Percentiles rank a stretch among this genome's conserved stretches.
Conservation (phyloP, 805 yeast species). For the Suhomyces tanzawaensis region DNA sequence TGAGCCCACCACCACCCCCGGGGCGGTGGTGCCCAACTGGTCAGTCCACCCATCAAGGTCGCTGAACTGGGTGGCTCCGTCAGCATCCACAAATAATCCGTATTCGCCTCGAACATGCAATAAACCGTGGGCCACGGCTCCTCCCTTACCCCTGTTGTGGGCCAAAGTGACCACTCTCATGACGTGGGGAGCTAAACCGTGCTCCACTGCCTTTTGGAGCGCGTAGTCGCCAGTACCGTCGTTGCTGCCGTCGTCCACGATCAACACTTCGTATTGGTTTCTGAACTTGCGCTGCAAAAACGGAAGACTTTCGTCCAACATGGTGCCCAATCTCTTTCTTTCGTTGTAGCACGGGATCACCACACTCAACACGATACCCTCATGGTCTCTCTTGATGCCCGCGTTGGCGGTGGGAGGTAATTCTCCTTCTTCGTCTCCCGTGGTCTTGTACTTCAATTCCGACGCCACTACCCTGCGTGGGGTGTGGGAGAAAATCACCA, state of each 20-base stretch:
- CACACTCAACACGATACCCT: slow-evolving; percentile 59
- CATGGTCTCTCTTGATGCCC: slow-evolving; percentile 16
- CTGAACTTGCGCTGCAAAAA: slow-evolving; percentile 42
- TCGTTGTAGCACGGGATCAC: slow-evolving; percentile 96
- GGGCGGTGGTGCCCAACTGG: slow-evolving; percentile 33
- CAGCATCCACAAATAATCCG: slow-evolving; percentile 93
- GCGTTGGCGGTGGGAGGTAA: slow-evolving; percentile 30
- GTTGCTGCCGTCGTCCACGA: slow-evolving; percentile 89
- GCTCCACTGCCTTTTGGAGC: slow-evolving; percentile 52
- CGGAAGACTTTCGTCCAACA: slow-evolving; percentile 68
- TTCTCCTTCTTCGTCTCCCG: slow-evolving; percentile 35
- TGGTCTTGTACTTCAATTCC: slow-evolving; percentile 55
- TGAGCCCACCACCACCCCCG: slow-evolving; percentile 83
- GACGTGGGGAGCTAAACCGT: slow-evolving; percentile 51
- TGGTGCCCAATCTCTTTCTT: slow-evolving; percentile 60
- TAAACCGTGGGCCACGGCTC: slow-evolving; percentile 94
- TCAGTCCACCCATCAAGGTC: slow-evolving; percentile 58
- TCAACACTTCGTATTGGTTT: slow-evolving; percentile 64
- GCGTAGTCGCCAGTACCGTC: slow-evolving; percentile 81
- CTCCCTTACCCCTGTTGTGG: slow-evolving; percentile 84
- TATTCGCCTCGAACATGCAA: slow-evolving; percentile 69
- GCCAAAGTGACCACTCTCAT: slow-evolving; percentile 69
- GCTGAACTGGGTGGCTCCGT: slow-evolving; percentile 85
- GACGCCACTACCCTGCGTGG: slow-evolving; percentile 56
- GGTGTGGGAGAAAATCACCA: slow-evolving; percentile 55